Evolutionary conservation across 129 eudicot genomes (phyloP).

Genomic region (Helichrysum umbraculigerum): DNA sequence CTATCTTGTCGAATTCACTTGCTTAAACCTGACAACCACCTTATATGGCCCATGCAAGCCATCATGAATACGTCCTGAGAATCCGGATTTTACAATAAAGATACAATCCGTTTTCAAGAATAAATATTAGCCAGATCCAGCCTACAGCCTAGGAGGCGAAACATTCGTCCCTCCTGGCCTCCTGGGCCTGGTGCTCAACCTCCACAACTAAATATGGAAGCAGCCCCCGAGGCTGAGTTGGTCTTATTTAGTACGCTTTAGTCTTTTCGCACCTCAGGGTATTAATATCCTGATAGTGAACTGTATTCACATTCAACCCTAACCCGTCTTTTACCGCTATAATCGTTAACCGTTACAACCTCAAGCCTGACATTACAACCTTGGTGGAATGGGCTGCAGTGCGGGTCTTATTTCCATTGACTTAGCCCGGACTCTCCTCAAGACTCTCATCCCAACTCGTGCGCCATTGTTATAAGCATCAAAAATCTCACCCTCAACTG

Average conservation of each 20-base stretch:
- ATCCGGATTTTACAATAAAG: conserved; percentile 1
- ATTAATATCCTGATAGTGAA: conserved; percentile 16
- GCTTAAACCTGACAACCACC: conserved; percentile 17
- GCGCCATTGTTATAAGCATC: conserved; percentile 3
- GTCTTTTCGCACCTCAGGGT: conserved; percentile 13
- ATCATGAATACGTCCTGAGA: conserved; percentile 5
- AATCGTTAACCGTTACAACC: conserved; percentile 14
- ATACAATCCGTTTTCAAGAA: conserved; percentile 14
- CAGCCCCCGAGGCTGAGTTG: not conserved
- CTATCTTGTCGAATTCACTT: conserved; percentile 22
- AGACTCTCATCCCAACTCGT: not conserved
- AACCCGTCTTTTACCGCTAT: conserved; percentile 16
- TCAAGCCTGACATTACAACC: conserved; percentile 9
- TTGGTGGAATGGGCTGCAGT: conserved; percentile 20
- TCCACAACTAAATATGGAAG: not conserved
- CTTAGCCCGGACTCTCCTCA: conserved; percentile 7
- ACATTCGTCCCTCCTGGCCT: conserved; percentile 2
- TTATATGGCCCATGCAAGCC: conserved; percentile 2
- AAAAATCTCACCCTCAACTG: not conserved
- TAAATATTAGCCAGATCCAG: not conserved
- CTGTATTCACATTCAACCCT: conserved; percentile 7
- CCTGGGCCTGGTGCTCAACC: not conserved
- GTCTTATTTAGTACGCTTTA: conserved; percentile 11
- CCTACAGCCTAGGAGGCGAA: conserved; percentile 7
- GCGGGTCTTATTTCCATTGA: conserved; percentile 13